Evolutionary conservation across 768 basidiomycete genomes (phyloP).

Genomic region (Rhodotorula diobovata): DNA sequence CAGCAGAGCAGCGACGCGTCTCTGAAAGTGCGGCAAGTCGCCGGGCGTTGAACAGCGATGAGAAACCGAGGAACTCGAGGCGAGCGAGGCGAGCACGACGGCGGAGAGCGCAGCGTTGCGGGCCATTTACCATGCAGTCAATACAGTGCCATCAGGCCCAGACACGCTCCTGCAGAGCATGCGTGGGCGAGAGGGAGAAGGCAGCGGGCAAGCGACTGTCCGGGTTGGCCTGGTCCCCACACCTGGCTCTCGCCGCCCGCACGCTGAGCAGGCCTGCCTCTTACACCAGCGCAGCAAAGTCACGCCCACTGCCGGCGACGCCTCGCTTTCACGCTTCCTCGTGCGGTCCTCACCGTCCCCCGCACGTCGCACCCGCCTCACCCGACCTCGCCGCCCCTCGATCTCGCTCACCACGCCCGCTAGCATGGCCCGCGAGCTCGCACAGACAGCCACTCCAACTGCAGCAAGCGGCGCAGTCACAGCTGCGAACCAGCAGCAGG

Average conservation of each 20-base stretch:
- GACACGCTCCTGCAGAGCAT: neutral
- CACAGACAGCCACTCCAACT: neutral
- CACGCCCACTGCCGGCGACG: no score
- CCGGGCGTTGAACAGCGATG: neutral
- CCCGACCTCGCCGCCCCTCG: no score
- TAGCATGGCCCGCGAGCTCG: constrained; percentile 1
- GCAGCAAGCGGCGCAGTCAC: neutral
- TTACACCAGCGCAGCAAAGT: neutral
- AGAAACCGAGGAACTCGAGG: neutral
- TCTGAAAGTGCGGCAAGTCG: no score
- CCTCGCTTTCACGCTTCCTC: neutral
- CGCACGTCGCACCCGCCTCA: no score
- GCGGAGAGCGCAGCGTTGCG: no score
- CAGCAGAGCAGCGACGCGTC: no score
- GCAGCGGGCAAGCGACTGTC: no score
- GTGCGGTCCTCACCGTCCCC: neutral
- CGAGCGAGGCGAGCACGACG: neutral
- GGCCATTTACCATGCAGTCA: no score
- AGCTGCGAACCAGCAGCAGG: neutral
- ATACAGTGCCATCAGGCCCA: neutral
- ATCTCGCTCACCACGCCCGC: no score
- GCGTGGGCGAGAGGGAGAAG: no score
- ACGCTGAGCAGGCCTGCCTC: neutral
- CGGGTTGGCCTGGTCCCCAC: no score
- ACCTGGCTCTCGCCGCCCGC: no score